Evolutionary conservation across 2,329 filamentous ascomycete genomes (phyloP).

Genomic region (Tetracladium maxilliforme): DNA sequence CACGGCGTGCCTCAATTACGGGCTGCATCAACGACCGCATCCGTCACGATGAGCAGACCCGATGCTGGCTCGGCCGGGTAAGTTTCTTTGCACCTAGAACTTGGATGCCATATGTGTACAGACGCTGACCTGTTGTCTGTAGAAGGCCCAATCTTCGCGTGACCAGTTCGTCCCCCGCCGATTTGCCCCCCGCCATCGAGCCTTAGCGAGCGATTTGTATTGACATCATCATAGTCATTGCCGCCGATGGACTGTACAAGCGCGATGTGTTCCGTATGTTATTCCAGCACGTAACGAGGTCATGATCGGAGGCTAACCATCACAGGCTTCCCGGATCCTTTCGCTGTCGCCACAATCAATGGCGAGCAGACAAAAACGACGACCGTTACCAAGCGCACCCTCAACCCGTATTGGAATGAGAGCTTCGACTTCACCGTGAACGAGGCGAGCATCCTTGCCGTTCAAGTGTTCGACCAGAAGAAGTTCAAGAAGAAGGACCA

Average conservation of each 20-base stretch:
- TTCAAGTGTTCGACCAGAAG: conserved; percentile 98
- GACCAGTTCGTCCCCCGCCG: conserved; percentile 52
- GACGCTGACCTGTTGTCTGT: conserved; percentile 5
- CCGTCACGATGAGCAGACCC: too few species aligned
- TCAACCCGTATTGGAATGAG: conserved; percentile 99
- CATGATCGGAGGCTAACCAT: conserved; percentile 5
- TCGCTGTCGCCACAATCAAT: conserved; percentile 91
- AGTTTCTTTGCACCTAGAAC: too few species aligned
- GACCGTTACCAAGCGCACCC: conserved; percentile 85
- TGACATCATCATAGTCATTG: conserved; percentile 62
- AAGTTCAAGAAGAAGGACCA: conserved; percentile 99
- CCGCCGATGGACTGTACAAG: conserved; percentile 96
- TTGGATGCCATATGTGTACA: background rate
- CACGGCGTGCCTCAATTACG: too few species aligned
- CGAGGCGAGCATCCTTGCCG: conserved; percentile 91
- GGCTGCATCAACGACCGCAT: too few species aligned
- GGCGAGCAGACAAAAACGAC: conserved; percentile 99
- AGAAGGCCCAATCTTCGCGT: conserved; percentile 82
- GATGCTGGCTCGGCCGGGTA: too few species aligned
- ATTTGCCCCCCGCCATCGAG: too few species aligned
- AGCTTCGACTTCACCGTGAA: conserved; percentile 91
- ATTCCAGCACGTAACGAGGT: conserved; percentile 2
- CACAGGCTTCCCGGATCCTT: conserved; percentile 89
- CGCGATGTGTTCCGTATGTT: conserved; percentile 94
- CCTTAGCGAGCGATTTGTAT: conserved; percentile 10